Base-by-base conservation (phyloP, 371 early-diverging fungal genomes). In the Mortierella sp. region DNA sequence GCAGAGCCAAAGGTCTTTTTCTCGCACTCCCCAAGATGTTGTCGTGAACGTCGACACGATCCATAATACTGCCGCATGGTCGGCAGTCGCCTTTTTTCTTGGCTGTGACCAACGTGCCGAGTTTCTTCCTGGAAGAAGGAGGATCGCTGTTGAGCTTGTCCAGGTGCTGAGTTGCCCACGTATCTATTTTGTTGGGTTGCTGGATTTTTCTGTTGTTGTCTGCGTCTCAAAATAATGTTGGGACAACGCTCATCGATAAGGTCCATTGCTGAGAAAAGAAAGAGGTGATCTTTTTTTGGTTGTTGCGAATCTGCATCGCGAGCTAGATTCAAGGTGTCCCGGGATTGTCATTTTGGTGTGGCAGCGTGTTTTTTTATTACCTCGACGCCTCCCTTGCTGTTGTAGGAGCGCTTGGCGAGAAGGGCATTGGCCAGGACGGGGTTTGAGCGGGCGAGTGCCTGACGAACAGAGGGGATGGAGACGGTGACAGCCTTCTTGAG, bases 381-480 rank as follows among this genome's bases (percentile, higher is more conserved):
- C 78, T 78, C 78, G 72, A 78, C 78, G 54, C 78, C 78, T 28
- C 64, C 67, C 73, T 78, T 78, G 78, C 67, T 64, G 78, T 78
- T 72, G 73, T 78, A 67, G 67, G 67, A 55, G 54, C 73, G 78
- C 73, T 73, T 72, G 54, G 78, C 72, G 53, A 78, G 72, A 64
- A 78, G 67, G n/a, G 78, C 78, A 54, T 78, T 78, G 78, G 78
- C 78, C 59, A 78, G 28, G 69, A 78, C 67, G 43, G 78, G 78
- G 78, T 78, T 78, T 51, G 78, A 78, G 78, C 78, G 78, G 51
- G 43, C 50, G 44, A 78, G 73, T 28, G 78, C 78, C 78, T 78
- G 78, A 55, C 78, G 78, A 31, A 78, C 78, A 8, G 78, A 59
- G 73, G 78, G 72, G 69, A 78, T 78, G 44, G 78, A 73, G 78